phyloP scores from a whole-genome alignment of 163 green algal species.

The Chlorella variabilis region DNA sequence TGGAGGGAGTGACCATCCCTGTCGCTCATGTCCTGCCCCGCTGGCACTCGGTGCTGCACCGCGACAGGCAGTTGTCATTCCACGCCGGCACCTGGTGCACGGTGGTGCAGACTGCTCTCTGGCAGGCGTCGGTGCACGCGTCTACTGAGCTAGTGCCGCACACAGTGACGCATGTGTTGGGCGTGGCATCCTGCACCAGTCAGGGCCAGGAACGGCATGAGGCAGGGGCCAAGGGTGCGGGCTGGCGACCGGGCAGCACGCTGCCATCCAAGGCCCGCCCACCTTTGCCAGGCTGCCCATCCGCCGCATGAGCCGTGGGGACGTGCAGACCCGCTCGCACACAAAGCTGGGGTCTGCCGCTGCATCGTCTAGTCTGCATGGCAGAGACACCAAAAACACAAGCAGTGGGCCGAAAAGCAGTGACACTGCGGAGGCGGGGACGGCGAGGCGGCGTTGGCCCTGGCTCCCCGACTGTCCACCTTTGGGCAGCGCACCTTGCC shows the following conservation, averaged over 20 bases:
- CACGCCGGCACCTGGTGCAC: constrained; percentile 93
- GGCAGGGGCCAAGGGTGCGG: no score
- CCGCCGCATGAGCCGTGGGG: constrained; percentile 79
- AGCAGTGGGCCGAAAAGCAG: background rate
- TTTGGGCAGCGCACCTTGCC: background rate
- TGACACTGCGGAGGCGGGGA: no score
- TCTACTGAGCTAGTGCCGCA: constrained; percentile 75
- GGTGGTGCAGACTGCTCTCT: constrained; percentile 94
- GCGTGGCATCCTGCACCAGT: constrained; percentile 76
- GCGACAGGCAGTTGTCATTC: constrained; percentile 91
- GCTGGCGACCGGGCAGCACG: no score
- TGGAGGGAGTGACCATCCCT: no score
- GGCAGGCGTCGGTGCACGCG: constrained; percentile 81
- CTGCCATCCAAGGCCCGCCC: background rate
- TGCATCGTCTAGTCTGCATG: constrained; percentile 42
- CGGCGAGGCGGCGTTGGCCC: background rate
- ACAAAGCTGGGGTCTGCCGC: constrained; percentile 78
- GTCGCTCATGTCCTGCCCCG: constrained; percentile 56
- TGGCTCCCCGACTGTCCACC: background rate
- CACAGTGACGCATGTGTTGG: constrained; percentile 92
- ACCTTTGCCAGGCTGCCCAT: constrained; percentile 90
- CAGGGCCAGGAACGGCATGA: background rate
- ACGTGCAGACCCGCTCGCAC: constrained; percentile 96
- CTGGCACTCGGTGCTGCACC: constrained; percentile 88
- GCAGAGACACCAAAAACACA: no score